Conservation (phyloP, 345 rosid genomes). For the Excoecaria cochinchinensis region DNA sequence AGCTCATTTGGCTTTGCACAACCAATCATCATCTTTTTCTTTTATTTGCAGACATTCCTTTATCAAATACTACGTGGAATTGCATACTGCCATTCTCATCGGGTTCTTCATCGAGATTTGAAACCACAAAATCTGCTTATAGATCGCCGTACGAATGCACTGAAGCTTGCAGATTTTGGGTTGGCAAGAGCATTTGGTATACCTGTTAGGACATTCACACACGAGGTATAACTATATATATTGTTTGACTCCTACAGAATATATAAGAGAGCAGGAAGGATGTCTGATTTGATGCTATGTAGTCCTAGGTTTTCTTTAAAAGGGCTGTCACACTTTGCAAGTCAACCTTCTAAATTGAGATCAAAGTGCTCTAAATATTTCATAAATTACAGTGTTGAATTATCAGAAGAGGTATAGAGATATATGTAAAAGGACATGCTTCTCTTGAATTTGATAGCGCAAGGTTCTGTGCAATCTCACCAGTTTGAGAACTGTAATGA, state of each 20-base stretch:
- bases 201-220: constrained; percentile 97
- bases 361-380: neutral
- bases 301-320: neutral
- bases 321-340: neutral
- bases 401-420: too few relatives aligned
- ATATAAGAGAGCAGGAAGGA: neutral
- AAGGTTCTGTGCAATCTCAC: neutral
- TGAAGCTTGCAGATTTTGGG: constrained; percentile 99
- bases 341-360: neutral
- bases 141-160: constrained; percentile 81
- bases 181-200: constrained; percentile 96
- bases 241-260: neutral
- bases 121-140: constrained; percentile 95
- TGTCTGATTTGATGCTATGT: neutral
- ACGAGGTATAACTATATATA: constrained; percentile 54
- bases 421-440: neutral
- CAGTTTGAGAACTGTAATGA: neutral
- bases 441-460: neutral
- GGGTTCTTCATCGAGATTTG: constrained; percentile 97
- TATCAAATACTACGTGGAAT: constrained; percentile 94
- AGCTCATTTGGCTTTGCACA: too few relatives aligned
- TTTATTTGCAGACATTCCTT: constrained; percentile 69
- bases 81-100: constrained; percentile 95
- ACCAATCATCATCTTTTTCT: constrained; percentile 1
- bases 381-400: neutral